These are phyloP conservation scores for Neonectria hederae DNA, from an alignment of 2,329 filamentous ascomycete species.

Conservation along the genomic window DNA sequence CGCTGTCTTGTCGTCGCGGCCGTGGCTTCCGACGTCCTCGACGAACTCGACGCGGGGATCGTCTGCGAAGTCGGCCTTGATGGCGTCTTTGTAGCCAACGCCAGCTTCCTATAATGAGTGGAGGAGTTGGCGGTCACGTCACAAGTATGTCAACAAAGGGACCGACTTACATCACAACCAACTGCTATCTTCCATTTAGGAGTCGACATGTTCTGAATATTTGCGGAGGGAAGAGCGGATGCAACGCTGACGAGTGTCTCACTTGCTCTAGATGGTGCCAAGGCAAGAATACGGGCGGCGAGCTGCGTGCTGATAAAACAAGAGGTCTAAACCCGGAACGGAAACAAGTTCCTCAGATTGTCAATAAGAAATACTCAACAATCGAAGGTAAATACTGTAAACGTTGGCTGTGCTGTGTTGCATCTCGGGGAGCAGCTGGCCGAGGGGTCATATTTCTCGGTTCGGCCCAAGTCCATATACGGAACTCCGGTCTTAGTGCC, in stretches of 20 bases:
- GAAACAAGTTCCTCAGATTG: neutral
- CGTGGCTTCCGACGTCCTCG: slow-evolving; percentile 77
- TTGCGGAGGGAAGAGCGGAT: slow-evolving; percentile 21
- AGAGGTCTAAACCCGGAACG: neutral
- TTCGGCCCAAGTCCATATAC: slow-evolving; percentile 22
- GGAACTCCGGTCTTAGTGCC: slow-evolving; percentile 25
- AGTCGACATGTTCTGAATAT: slow-evolving; percentile 48
- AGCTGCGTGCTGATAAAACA: neutral
- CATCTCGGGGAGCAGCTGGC: neutral
- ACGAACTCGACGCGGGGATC: slow-evolving; percentile 67
- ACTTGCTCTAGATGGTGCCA: neutral
- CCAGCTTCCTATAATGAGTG: slow-evolving; percentile 69
- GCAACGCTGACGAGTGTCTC: neutral
- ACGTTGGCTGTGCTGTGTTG: neutral
- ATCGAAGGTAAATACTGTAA: slow-evolving; percentile 3
- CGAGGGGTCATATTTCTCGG: slow-evolving; percentile 14
- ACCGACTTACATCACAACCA: slow-evolving; percentile 61
- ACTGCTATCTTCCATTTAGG: slow-evolving; percentile 63
- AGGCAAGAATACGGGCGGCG: neutral
- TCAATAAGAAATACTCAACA: neutral
- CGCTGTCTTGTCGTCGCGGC: slow-evolving; percentile 76
- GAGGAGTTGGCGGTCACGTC: neutral
- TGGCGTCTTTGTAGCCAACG: slow-evolving; percentile 79
- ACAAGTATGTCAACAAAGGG: neutral
- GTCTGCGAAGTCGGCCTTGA: slow-evolving; percentile 76